Conservation (phyloP, 352 stramenopile species). For the Globisporangium okanoganense region DNA sequence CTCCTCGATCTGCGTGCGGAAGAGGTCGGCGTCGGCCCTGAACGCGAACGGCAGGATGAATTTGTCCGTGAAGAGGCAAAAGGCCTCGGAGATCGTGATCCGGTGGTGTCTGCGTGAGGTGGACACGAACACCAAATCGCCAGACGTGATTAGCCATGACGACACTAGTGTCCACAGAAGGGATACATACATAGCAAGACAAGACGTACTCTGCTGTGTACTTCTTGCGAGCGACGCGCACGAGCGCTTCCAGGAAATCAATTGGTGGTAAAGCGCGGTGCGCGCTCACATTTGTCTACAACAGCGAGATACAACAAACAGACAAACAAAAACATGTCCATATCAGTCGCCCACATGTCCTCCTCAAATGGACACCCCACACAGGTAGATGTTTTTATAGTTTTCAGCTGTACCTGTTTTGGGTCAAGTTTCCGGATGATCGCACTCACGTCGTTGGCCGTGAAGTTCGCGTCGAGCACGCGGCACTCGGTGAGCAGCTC, state of each 20-base stretch:
- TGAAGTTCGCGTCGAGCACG: constrained; percentile 50
- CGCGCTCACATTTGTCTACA: constrained; percentile 31
- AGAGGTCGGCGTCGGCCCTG: constrained; percentile 65
- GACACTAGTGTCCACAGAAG: background rate
- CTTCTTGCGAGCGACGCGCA: constrained; percentile 58
- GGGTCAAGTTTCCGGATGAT: constrained; percentile 47
- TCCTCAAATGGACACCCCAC: background rate
- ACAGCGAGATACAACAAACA: background rate
- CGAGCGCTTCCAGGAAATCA: constrained; percentile 66
- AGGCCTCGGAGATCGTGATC: constrained; percentile 66
- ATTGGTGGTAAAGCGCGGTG: constrained; percentile 44
- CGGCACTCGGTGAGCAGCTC: constrained; percentile 67
- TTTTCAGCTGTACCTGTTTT: constrained; percentile 39
- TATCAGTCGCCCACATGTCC: background rate
- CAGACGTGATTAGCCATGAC: background rate
- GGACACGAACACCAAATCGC: background rate
- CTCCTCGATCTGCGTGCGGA: constrained; percentile 69
- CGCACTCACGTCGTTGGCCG: constrained; percentile 33
- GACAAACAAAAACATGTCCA: background rate
- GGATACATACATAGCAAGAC: background rate
- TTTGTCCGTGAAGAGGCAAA: constrained; percentile 74
- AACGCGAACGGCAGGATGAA: constrained; percentile 72
- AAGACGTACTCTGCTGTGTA: constrained; percentile 53
- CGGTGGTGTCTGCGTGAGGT: constrained; percentile 37
- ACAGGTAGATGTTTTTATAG: too few relatives aligned